Percentiles rank a stretch among this genome's conserved stretches.
Conservation (phyloP, 1,139 yeast genomes). For the Debaryomyces subglobosus region DNA sequence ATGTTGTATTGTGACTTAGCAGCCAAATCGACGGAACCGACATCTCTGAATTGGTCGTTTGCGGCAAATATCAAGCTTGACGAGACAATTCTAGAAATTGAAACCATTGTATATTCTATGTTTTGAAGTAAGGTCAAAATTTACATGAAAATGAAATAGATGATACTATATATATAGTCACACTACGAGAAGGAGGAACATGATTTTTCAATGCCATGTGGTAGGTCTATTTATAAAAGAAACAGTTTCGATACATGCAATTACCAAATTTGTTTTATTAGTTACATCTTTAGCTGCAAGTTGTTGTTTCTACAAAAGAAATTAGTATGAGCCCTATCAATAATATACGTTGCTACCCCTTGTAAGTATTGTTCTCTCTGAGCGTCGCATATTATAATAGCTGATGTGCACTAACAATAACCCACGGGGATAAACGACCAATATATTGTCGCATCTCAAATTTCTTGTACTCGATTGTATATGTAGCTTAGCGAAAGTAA, state of each 20-base stretch:
- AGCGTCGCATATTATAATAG: background rate
- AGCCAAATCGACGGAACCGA: slow-evolving; percentile 33
- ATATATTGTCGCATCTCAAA: background rate
- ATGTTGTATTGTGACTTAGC: slow-evolving; percentile 35
- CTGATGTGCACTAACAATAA: background rate
- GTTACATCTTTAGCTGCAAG: background rate
- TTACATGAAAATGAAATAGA: background rate
- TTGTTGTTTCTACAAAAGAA: background rate
- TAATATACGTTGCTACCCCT: background rate
- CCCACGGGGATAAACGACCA: background rate
- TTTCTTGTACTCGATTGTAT: background rate
- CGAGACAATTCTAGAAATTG: slow-evolving; percentile 28
- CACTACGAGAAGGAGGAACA: background rate
- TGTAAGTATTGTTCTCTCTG: background rate
- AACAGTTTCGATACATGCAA: background rate
- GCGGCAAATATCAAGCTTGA: slow-evolving; percentile 32
- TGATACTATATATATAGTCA: background rate
- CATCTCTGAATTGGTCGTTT: slow-evolving; percentile 27
- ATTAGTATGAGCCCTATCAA: background rate
- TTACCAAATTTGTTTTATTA: background rate
- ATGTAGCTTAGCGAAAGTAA: background rate
- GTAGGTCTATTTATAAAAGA: background rate
- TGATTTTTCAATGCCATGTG: background rate
- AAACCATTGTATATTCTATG: slow-evolving; percentile 25
- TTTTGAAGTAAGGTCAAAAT: background rate